These are phyloP conservation scores for Solanum appendiculatum DNA, from an alignment of 257 asterid genomes.

Conservation along the genomic window DNA sequence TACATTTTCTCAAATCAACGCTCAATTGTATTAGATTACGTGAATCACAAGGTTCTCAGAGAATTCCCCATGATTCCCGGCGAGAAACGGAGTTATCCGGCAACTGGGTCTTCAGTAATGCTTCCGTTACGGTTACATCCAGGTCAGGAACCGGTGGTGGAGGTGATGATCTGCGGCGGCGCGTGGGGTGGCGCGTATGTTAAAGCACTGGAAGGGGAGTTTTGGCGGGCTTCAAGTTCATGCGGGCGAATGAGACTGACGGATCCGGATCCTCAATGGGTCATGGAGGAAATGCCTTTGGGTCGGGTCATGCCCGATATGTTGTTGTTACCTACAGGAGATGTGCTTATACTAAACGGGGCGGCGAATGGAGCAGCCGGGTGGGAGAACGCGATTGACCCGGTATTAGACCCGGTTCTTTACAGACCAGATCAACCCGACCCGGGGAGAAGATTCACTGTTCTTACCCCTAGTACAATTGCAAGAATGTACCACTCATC, in stretches of 20 bases:
- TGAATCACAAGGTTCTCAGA: slow-evolving; percentile 22
- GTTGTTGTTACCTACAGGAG: slow-evolving; percentile 15
- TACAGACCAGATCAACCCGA: slow-evolving; percentile 8
- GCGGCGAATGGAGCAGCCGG: slow-evolving; percentile 15
- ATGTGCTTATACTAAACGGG: slow-evolving; percentile 15
- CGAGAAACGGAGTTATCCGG: slow-evolving; percentile 58
- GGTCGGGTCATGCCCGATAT: slow-evolving; percentile 21
- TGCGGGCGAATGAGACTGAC: slow-evolving; percentile 67
- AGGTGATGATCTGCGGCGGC: slow-evolving; percentile 80
- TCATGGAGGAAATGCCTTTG: slow-evolving; percentile 20
- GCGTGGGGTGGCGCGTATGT: slow-evolving; percentile 55
- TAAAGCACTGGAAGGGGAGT: slow-evolving; percentile 22
- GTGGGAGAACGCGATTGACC: slow-evolving; percentile 10
- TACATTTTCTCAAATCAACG: slow-evolving; percentile 63
- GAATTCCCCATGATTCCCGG: slow-evolving; percentile 62
- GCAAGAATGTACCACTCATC: slow-evolving; percentile 77
- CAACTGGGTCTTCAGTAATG: slow-evolving; percentile 75
- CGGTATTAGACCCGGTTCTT: slow-evolving; percentile 11
- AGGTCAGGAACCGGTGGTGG: slow-evolving; percentile 17
- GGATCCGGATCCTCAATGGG: slow-evolving; percentile 40
- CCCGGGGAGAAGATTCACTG: slow-evolving; percentile 25
- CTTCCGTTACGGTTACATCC: slow-evolving; percentile 32
- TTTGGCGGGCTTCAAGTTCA: slow-evolving; percentile 26
- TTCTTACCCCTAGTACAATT: slow-evolving; percentile 37
- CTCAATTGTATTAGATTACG: slow-evolving; percentile 47